Evolutionary conservation across 106 monocot genomes (phyloP).

Genomic region (Allium fistulosum): DNA sequence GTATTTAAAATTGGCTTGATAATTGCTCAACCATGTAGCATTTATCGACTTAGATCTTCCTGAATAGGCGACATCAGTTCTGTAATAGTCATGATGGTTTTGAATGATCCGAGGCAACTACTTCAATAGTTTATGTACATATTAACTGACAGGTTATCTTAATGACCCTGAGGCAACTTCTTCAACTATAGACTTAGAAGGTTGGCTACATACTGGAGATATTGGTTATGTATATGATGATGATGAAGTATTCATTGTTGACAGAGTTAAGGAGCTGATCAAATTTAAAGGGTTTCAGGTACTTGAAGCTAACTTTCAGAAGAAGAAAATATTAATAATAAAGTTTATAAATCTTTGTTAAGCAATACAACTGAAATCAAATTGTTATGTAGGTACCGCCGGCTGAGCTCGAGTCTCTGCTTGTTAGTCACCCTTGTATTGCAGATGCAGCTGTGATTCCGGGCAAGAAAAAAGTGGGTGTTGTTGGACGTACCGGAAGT

Average conservation of each 20-base stretch:
- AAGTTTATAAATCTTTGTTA: background rate
- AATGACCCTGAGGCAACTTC: slow-evolving; percentile 79
- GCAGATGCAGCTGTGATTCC: slow-evolving; percentile 84
- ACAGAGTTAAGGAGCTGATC: slow-evolving; percentile 96
- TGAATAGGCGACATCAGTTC: too few species aligned
- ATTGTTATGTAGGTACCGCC: slow-evolving; percentile 61
- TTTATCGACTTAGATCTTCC: too few species aligned
- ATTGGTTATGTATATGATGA: slow-evolving; percentile 90
- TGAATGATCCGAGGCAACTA: slow-evolving; percentile 20
- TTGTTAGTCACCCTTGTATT: slow-evolving; percentile 56
- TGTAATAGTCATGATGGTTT: too few species aligned
- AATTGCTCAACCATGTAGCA: too few species aligned
- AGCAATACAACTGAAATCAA: too few species aligned
- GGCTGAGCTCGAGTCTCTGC: slow-evolving; percentile 77
- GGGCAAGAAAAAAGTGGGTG: too few species aligned
- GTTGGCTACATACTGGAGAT: slow-evolving; percentile 97
- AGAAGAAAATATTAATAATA: background rate
- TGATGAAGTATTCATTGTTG: slow-evolving; percentile 94
- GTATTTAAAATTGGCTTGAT: too few species aligned
- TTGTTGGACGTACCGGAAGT: too few species aligned
- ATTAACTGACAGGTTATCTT: slow-evolving; percentile 43
- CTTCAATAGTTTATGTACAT: slow-evolving; percentile 28
- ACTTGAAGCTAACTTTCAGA: background rate
- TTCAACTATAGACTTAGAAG: slow-evolving; percentile 75
- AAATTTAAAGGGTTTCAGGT: slow-evolving; percentile 99